Percentiles rank a stretch among this genome's conserved stretches.
These are phyloP conservation scores for Tilletia horrida DNA, from an alignment of 1,284 basidiomycete genomes.

Conservation along the genomic window DNA sequence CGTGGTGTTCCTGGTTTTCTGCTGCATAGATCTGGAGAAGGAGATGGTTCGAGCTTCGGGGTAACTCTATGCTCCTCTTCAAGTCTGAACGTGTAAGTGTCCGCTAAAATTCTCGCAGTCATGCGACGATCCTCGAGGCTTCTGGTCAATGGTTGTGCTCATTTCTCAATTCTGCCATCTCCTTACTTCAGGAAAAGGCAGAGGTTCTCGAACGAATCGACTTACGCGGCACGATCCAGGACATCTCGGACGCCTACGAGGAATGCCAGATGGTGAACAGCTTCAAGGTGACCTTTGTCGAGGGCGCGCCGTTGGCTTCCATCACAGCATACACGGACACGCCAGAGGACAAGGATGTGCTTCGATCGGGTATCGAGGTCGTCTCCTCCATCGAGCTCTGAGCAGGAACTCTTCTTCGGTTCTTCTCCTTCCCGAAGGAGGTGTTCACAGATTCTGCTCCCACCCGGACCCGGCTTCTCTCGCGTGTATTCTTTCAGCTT, in stretches of 20 bases:
- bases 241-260: slow-evolving; percentile 16
- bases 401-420: too few species aligned
- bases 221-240: neutral
- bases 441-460: too few species aligned
- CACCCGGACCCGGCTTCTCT: too few species aligned
- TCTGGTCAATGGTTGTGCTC: too few species aligned
- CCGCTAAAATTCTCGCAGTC: neutral
- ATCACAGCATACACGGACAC: slow-evolving; percentile 13
- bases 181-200: neutral
- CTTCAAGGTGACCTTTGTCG: slow-evolving; percentile 17
- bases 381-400: slow-evolving; percentile 15
- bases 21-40: slow-evolving; percentile 16
- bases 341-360: slow-evolving; percentile 12
- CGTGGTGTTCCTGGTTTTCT: too few species aligned
- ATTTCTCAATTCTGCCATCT: neutral
- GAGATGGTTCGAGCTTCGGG: slow-evolving; percentile 15
- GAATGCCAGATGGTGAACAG: slow-evolving; percentile 16
- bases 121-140: too few species aligned
- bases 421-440: too few species aligned
- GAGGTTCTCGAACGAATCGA: slow-evolving; percentile 7
- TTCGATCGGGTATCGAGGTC: slow-evolving; percentile 3
- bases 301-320: neutral
- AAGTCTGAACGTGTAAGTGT: slow-evolving; percentile 16
- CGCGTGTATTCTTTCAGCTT: too few species aligned
- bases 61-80: slow-evolving; percentile 3